Percentiles rank a stretch among this genome's conserved stretches.
phyloP scores from a whole-genome alignment of 768 basidiomycete genomes.

The Pleurotus giganteus region DNA sequence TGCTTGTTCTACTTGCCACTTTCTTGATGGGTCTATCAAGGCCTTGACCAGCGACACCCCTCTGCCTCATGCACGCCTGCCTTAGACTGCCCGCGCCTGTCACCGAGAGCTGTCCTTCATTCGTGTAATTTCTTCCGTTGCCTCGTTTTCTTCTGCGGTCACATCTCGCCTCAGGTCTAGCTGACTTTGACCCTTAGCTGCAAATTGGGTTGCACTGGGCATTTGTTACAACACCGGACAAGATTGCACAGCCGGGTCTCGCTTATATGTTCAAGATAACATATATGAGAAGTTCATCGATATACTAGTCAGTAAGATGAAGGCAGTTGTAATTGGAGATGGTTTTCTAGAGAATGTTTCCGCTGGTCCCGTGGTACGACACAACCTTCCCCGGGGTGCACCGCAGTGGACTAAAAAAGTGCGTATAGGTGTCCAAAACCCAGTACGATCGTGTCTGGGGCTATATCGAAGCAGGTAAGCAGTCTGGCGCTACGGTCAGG shows the following conservation, averaged over 20 bases:
- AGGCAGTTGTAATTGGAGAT: conserved; percentile 72
- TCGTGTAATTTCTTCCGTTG: neutral
- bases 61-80: too few species aligned
- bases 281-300: conserved; percentile 84
- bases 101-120: neutral
- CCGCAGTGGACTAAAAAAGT: conserved; percentile 4
- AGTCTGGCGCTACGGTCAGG: conserved; percentile 75
- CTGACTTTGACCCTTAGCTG: conserved; percentile 42
- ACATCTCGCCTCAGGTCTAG: conserved; percentile 3
- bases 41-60: too few species aligned
- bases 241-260: conserved; percentile 90
- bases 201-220: conserved; percentile 83
- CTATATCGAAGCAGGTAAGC: conserved; percentile 85
- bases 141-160: neutral
- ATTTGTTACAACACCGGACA: conserved; percentile 91
- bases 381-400: neutral
- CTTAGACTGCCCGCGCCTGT: too few species aligned
- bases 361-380: conserved; percentile 80
- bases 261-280: conserved; percentile 84
- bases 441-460: conserved; percentile 86
- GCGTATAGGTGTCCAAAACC: conserved; percentile 65
- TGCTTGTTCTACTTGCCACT: too few species aligned
- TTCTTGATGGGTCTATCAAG: too few species aligned
- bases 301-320: conserved; percentile 62
- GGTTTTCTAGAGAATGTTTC: conserved; percentile 73